Conservation (phyloP, 345 rosid species). For the Salix viminalis region DNA sequence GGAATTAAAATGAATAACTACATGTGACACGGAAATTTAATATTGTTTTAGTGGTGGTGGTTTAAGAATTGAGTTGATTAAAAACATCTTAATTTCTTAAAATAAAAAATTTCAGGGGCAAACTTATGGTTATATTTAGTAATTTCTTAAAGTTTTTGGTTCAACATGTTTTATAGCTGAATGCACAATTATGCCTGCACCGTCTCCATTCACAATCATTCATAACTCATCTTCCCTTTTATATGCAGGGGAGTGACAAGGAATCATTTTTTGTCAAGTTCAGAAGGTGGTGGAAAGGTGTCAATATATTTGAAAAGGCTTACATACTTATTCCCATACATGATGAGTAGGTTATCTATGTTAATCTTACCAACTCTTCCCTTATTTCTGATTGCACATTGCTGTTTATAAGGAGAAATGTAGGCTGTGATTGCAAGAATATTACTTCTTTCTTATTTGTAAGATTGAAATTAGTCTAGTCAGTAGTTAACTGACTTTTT, state of each 20-base stretch:
- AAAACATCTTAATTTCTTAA: no score
- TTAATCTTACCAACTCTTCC: background rate
- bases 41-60: no score
- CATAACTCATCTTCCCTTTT: background rate
- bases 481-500: no score
- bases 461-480: no score
- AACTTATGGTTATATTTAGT: background rate
- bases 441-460: background rate
- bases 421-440: background rate
- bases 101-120: background rate
- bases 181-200: background rate
- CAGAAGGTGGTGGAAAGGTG: constrained; percentile 98
- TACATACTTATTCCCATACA: constrained; percentile 87
- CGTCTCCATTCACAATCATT: background rate
- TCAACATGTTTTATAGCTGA: background rate
- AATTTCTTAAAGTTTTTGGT: background rate
- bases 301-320: constrained; percentile 77
- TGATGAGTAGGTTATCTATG: constrained; percentile 58
- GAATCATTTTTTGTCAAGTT: constrained; percentile 60
- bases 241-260: constrained; percentile 38
- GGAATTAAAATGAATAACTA: background rate
- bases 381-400: background rate
- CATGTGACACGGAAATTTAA: background rate
- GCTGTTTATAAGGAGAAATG: background rate
- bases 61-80: no score